A percentile compares a stretch with the other conserved stretches of the same genome.
Conservation (phyloP, 2,329 filamentous ascomycete species). For the Beauveria sp. region DNA sequence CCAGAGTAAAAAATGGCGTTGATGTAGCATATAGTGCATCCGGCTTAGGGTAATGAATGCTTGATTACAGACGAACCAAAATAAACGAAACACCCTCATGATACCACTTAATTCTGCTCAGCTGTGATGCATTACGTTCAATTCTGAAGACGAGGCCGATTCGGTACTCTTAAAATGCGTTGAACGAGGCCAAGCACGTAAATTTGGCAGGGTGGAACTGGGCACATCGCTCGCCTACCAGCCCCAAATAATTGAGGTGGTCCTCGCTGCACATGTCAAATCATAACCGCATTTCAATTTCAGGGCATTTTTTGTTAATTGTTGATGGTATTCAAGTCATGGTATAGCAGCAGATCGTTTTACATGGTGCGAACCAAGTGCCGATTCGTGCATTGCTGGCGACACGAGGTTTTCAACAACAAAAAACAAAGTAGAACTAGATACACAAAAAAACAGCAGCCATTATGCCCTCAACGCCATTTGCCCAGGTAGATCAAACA, state of each 20-base stretch:
- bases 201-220: neutral
- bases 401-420: neutral
- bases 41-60: conserved; percentile 31
- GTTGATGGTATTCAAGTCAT: neutral
- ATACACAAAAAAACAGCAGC: conserved; percentile 4
- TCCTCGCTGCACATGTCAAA: neutral
- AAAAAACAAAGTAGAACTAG: neutral
- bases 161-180: neutral
- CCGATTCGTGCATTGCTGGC: neutral
- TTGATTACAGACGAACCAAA: conserved; percentile 22
- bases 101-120: conserved; percentile 15
- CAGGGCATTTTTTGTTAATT: neutral
- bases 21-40: conserved; percentile 37
- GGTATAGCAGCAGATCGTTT: neutral
- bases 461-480: conserved; percentile 11
- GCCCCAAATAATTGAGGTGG: neutral
- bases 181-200: neutral
- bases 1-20: conserved; percentile 30
- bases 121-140: neutral
- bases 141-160: neutral
- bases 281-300: neutral
- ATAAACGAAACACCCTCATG: neutral
- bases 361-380: neutral
- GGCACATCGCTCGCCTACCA: neutral
- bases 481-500: conserved; percentile 7